phyloP scores from a whole-genome alignment of 495 filamentous ascomycete genomes.

The Penicillium odoratum region DNA sequence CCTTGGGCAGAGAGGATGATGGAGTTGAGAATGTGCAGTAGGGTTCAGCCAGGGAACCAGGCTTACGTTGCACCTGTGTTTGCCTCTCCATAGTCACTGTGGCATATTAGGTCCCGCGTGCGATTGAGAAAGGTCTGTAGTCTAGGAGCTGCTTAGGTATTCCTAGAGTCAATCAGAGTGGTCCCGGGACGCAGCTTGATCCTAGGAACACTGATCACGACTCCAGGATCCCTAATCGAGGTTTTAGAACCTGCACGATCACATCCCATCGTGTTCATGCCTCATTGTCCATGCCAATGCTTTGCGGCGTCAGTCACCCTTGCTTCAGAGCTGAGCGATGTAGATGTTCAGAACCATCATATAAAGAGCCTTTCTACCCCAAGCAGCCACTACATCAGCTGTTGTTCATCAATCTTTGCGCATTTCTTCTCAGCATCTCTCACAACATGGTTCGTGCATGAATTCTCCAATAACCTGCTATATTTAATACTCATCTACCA shows the following conservation, averaged over 20 bases:
- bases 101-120: not conserved
- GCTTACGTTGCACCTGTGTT: not conserved
- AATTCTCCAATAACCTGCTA: conserved; percentile 1
- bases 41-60: not conserved
- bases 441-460: conserved; percentile 2
- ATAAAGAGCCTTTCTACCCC: not conserved
- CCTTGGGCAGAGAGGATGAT: not conserved
- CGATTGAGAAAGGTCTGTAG: not conserved
- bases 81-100: not conserved
- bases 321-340: not conserved
- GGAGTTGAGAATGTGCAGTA: not conserved
- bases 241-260: not conserved
- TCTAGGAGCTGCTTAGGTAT: not conserved
- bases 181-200: not conserved
- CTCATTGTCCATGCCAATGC: not conserved
- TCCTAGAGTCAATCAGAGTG: not conserved
- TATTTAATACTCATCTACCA: not conserved
- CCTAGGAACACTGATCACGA: not conserved
- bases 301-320: not conserved
- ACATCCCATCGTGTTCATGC: not conserved
- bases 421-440: not conserved
- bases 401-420: not conserved
- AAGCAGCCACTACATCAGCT: not conserved
- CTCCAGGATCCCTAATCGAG: not conserved
- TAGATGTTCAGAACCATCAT: not conserved